A percentile compares a stretch with the other conserved stretches of the same genome.
Evolutionary conservation across 441 rosid species (phyloP).

Genomic region (Pelargonium fulgidum): DNA sequence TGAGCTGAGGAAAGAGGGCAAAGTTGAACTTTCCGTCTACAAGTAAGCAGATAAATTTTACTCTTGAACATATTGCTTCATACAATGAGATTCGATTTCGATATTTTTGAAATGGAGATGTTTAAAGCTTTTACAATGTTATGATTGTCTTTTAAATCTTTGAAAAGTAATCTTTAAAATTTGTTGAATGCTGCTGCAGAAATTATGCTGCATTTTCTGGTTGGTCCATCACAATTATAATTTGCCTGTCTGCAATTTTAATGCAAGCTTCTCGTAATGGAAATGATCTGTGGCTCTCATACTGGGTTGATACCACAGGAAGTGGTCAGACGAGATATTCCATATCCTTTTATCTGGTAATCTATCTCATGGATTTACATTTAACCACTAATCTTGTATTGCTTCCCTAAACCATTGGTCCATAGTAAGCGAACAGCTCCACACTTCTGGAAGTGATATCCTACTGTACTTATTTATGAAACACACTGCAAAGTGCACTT

Average conservation of each 20-base stretch:
- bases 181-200: constrained; percentile 39
- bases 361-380: constrained; percentile 8
- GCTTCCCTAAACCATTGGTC: not conserved
- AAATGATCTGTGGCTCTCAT: constrained; percentile 91
- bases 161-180: constrained; percentile 11
- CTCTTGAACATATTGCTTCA: constrained; percentile 9
- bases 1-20: constrained; percentile 82
- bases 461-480: too few species aligned
- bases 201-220: constrained; percentile 77
- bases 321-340: constrained; percentile 43
- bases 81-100: constrained; percentile 1
- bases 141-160: not conserved
- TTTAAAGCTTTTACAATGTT: not conserved
- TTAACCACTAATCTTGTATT: constrained; percentile 1
- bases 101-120: constrained; percentile 9
- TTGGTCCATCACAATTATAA: constrained; percentile 56
- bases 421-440: not conserved
- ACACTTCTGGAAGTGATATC: too few species aligned
- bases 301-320: constrained; percentile 76
- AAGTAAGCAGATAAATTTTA: constrained; percentile 39
- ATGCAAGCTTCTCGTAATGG: constrained; percentile 99
- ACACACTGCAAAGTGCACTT: too few species aligned
- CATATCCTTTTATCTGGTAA: constrained; percentile 80
- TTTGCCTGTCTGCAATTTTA: constrained; percentile 67
- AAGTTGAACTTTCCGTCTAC: constrained; percentile 70